Conservation (phyloP, 1,284 basidiomycete species). For the Leccinum griseonigrum region DNA sequence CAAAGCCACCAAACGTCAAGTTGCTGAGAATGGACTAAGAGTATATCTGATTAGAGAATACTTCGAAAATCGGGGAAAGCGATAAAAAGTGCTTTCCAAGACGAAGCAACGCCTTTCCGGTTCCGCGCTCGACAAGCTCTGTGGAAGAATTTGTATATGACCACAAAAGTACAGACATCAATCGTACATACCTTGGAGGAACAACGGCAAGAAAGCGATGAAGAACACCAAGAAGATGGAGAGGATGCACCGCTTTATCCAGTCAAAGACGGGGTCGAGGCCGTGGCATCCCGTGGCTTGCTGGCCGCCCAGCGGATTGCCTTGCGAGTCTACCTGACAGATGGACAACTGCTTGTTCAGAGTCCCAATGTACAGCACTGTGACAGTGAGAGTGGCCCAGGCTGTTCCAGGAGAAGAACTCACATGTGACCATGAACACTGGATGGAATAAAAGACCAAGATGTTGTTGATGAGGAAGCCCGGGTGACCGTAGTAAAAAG, state of each 20-base stretch:
- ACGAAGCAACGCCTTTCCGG: constrained; percentile 90
- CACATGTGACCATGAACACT: constrained; percentile 91
- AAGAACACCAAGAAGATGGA: constrained; percentile 98
- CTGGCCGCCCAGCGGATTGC: constrained; percentile 78
- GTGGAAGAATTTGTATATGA: background rate
- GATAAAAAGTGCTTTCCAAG: constrained; percentile 94
- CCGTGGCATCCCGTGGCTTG: constrained; percentile 81
- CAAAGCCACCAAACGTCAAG: constrained; percentile 82
- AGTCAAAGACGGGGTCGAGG: constrained; percentile 90
- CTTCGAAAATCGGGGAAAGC: constrained; percentile 92
- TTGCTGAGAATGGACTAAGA: constrained; percentile 94
- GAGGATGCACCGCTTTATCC: constrained; percentile 94
- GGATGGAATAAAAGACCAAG: constrained; percentile 94
- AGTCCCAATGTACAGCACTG: constrained; percentile 90
- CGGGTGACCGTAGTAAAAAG: constrained; percentile 99
- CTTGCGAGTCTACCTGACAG: constrained; percentile 79
- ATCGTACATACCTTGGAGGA: constrained; percentile 79
- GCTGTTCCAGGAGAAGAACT: constrained; percentile 34
- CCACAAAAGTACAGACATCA: constrained; percentile 1
- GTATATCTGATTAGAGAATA: constrained; percentile 97
- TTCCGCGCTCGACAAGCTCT: constrained; percentile 94
- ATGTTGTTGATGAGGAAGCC: constrained; percentile 99
- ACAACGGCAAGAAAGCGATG: constrained; percentile 92
- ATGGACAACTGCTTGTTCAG: constrained; percentile 89
- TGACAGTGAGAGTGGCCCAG: constrained; percentile 11